A percentile compares a stretch with the other conserved stretches of the same genome.
Evolutionary conservation across 2,329 filamentous ascomycete species (phyloP).

Genomic region (Didymosphaeria variabile): DNA sequence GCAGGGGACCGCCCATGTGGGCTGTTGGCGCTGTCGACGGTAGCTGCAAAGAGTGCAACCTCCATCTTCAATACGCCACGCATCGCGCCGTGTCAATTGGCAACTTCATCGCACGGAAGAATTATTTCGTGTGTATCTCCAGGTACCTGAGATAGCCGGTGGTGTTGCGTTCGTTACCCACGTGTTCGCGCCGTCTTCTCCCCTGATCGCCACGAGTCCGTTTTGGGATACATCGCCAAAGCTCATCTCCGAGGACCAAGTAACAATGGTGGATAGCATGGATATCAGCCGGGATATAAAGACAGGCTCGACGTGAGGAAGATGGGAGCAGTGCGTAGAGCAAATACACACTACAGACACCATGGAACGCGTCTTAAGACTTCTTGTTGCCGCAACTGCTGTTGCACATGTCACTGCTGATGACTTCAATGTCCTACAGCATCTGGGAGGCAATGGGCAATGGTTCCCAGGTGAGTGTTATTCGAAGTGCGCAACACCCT

Average conservation of each 20-base stretch:
- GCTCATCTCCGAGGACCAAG: slow-evolving; percentile 32
- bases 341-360: not conserved
- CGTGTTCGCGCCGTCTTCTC: slow-evolving; percentile 23
- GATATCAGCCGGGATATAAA: slow-evolving; percentile 6
- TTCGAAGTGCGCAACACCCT: not conserved
- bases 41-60: not conserved
- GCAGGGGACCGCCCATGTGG: not conserved
- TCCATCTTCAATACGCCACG: not conserved
- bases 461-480: slow-evolving; percentile 43
- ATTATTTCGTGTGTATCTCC: not conserved
- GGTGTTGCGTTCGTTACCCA: slow-evolving; percentile 17
- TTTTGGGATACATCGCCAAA: slow-evolving; percentile 33
- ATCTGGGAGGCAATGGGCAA: slow-evolving; percentile 52
- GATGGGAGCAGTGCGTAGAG: slow-evolving; percentile 15
- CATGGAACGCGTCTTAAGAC: slow-evolving; percentile 31
- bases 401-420: slow-evolving; percentile 26
- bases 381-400: slow-evolving; percentile 27
- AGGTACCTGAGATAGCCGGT: slow-evolving; percentile 1
- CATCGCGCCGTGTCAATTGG: not conserved
- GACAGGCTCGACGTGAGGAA: not conserved
- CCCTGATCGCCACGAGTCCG: slow-evolving; percentile 25
- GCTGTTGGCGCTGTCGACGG: not conserved
- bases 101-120: not conserved
- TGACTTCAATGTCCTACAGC: slow-evolving; percentile 44
- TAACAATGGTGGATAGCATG: slow-evolving; percentile 9